Base-by-base conservation (phyloP, 495 filamentous ascomycete species). In the Penicillium samsonianum region DNA sequence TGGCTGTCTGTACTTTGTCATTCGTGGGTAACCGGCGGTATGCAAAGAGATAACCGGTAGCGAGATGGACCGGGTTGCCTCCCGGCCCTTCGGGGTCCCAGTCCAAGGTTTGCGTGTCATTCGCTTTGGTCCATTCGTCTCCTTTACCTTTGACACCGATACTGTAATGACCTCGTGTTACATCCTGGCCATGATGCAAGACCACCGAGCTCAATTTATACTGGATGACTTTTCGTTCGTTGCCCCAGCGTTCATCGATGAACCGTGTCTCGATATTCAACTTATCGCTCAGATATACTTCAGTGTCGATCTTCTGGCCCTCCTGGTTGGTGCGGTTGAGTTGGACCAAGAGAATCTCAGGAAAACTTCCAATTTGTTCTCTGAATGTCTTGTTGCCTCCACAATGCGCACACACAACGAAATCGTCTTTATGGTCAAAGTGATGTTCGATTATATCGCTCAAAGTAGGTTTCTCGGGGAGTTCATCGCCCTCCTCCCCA, bases 181-280 rank as follows among this genome's bases (percentile, higher is more conserved):
- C 53, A 2, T 10, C 30, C 0, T 11, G 1, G 16, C 65, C 71
- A 0, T 25, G 4, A 53, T 78, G 74, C 30, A 70, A 59, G 9
- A 73, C 57, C 33, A 73, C 57, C 3, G 60, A 51, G 26, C 61
- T 65, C 14, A 74, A 59, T 37, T 70, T 62, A 54, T 77, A 77
- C 7, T 40, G 4, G 28, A 65, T 25, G 23, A 7, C 6, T 51
- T 28, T 11, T 48, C 35, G n/a, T 17, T 30, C 7, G 25, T 19
- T 22, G 14, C 50, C 17, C 2, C 11, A 28, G 20, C 45, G 37
- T 5, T 55, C 42, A 42, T 61, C 51, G 2, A 67, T 38, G 20
- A 28, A 46, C 4, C 40, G 16, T 16, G 20, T 38, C 2, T 23
- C 8, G 10, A 65, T 17, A 8, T 19, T 12, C 5, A 62, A 2